Percentiles rank a stretch among this genome's conserved stretches.
Conservation (phyloP, 129 eudicot species). For the Pulicaria dysenterica region DNA sequence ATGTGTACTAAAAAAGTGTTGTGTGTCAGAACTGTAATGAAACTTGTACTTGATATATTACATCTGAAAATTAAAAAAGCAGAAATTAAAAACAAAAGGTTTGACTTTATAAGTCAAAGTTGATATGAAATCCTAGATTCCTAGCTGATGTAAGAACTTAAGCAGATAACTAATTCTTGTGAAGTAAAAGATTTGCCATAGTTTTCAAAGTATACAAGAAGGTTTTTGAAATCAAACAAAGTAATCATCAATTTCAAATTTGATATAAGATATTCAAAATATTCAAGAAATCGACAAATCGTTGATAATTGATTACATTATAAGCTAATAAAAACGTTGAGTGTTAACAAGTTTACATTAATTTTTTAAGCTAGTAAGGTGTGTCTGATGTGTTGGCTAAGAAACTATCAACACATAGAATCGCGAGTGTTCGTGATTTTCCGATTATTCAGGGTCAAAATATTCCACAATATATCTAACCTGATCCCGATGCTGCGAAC, state of each 20-base stretch:
- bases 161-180: too few species aligned
- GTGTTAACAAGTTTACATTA: background rate
- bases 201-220: background rate
- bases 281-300: background rate
- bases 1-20: background rate
- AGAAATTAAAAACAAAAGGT: background rate
- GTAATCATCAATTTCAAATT: background rate
- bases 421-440: too few species aligned
- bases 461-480: slow-evolving; percentile 14
- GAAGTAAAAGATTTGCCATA: background rate
- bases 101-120: too few species aligned
- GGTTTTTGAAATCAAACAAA: slow-evolving; percentile 9
- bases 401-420: too few species aligned
- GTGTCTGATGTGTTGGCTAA: too few species aligned
- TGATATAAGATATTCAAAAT: background rate
- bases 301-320: background rate
- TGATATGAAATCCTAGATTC: too few species aligned
- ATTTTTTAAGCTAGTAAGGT: too few species aligned
- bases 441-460: background rate
- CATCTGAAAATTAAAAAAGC: background rate
- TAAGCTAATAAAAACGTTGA: background rate
- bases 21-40: background rate
- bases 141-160: too few species aligned
- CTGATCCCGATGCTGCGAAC: slow-evolving; percentile 92
- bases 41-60: background rate